Percentiles rank a stretch among this genome's conserved stretches.
These are phyloP conservation scores for Haplographium delicatum DNA, from an alignment of 495 filamentous ascomycete species.

Conservation along the genomic window DNA sequence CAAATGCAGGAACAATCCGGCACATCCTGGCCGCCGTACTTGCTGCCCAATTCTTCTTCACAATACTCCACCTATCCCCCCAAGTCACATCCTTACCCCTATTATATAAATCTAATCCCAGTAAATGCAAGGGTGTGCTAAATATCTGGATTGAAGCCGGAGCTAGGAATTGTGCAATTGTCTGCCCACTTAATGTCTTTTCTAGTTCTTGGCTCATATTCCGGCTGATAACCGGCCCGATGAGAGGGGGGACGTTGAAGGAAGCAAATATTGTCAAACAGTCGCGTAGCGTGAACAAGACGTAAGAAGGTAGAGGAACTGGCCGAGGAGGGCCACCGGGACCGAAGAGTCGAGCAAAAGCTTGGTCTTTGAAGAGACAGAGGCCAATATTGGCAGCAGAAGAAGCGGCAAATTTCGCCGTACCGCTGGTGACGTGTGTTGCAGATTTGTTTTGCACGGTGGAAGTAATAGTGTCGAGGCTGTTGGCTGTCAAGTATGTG, in stretches of 20 bases:
- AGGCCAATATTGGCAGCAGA: constrained; percentile 81
- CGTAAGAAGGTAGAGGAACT: constrained; percentile 59
- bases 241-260: constrained; percentile 81
- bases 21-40: constrained; percentile 79
- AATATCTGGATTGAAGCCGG: constrained; percentile 77
- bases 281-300: constrained; percentile 78
- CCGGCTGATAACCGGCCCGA: constrained; percentile 60
- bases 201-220: constrained; percentile 45
- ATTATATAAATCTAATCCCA: constrained; percentile 89
- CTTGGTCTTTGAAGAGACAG: constrained; percentile 88
- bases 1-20: constrained; percentile 91
- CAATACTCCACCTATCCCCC: constrained; percentile 55
- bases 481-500: constrained; percentile 88
- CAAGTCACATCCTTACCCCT: constrained; percentile 45
- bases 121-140: constrained; percentile 81
- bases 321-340: constrained; percentile 45
- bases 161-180: constrained; percentile 72
- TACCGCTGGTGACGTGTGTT: constrained; percentile 59
- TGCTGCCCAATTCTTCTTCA: constrained; percentile 70
- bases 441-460: constrained; percentile 54
- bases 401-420: constrained; percentile 79
- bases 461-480: constrained; percentile 73
- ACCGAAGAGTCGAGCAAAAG: constrained; percentile 80
- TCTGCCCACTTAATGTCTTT: constrained; percentile 38
- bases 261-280: constrained; percentile 88